Base-by-base conservation (phyloP, 2,329 filamentous ascomycete genomes). In the Penicillium sp. region DNA sequence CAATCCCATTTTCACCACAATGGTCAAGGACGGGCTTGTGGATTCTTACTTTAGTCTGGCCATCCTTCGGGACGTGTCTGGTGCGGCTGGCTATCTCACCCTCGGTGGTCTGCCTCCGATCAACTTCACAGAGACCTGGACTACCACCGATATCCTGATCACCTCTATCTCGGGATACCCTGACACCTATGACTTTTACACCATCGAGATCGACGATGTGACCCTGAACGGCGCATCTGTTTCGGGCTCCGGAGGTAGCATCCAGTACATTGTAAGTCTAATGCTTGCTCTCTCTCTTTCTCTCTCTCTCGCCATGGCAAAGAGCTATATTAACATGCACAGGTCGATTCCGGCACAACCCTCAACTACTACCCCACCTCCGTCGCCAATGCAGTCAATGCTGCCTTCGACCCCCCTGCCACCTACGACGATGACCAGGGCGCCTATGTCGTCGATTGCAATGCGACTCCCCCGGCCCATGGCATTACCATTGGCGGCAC, bases 371-470 rank as follows among this genome's bases (percentile, higher is more conserved):
- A 76, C 18, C 61, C 61, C 8, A 49, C 47, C 7, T 67, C 71
- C 0, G 59, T 70, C 12, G 56, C 63, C 10, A 61, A 76, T 7
- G 70, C 70, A 1, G 62, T 77, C 21, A 75, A 76, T 36, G 60
- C 59, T 1, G 65, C 70, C 0, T 80, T 79, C 59, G 44, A 55
- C 10, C 76, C 77, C 1, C 65, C 76, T 0, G 76, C 70, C 3
- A 53, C 44, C 8, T 74, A 69, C 36, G 62, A 65, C 31, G 38
- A 64, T 1, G 57, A 64, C 1, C 47, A 67, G 0, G 69, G 68
- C 4, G 57, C 66, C 0, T 79, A 74, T 48, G 39, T 69, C 7
- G 76, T 80, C 1, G 59, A 70, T 16, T 81, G 78, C 57, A 63
- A 69, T 47, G 73, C 76, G 7, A 70, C 48, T 1, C 58, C 72